Base-by-base conservation (phyloP, 768 basidiomycete species). In the Tulasnella sp. region DNA sequence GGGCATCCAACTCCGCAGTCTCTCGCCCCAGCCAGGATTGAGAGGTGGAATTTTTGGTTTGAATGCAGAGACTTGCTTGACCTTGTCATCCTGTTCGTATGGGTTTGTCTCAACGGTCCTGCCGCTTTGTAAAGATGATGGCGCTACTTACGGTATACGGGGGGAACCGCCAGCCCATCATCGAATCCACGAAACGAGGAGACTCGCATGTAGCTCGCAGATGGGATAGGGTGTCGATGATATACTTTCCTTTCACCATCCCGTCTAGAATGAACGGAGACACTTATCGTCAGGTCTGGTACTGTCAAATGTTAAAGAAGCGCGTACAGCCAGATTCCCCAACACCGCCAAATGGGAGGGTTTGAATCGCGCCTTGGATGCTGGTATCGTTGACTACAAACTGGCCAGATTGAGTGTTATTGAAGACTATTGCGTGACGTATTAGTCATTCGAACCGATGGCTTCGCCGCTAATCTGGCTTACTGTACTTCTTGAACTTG, bases 351-450 rank as follows among this genome's bases (percentile, higher is more conserved):
- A 82, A 82, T 6, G 72, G 80, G 20, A 82, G 75, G 12, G 75
- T 83, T 14, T n/a, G 46, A 16, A 77, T 54, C 0, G 54, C 54
- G 91, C 90, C 81, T 88, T 88, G 84, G 11, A 85, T 72, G 28
- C 92, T 86, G 0, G 88, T 89, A 80, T 94, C 93, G 81, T 93
- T 93, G 80, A 92, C 88, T 0, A 88, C 85, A 5, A 92, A 84
- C 28, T 85, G 86, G 1, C 93, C 93, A 79, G 91, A 92, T 74
- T 85, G 86, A 0, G 92, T 93, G 64, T 86, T 85, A 18, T 87
- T 85, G 75, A 91, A 82, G 76, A 94, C 92, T 93, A 75, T 18
- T 24, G 12, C 46, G 4, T 16, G 46, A 18, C 14, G 46, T 64
- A 40, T 46, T 31, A 18, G 80, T 58, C 40, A 37, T 22, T 50